Evolutionary conservation across 75 land plant species (phyloP).

Genomic region (Cunninghamia lanceolata): DNA sequence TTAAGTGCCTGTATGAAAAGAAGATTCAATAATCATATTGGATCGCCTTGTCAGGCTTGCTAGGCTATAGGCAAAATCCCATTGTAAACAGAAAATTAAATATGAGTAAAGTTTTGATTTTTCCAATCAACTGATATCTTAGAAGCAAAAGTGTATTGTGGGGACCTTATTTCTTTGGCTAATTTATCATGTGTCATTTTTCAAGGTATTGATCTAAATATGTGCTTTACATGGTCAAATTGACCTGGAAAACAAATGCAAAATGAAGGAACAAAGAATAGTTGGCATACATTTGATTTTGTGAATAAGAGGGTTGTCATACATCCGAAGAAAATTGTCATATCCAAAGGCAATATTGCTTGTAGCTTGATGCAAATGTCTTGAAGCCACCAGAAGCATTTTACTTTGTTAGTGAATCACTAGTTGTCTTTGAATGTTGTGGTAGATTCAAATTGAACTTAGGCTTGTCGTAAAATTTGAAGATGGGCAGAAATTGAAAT

Average conservation of each 20-base stretch:
- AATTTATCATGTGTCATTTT: background rate
- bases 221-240: background rate
- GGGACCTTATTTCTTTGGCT: background rate
- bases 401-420: background rate
- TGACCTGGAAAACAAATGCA: background rate
- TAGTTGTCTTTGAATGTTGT: background rate
- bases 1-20: background rate
- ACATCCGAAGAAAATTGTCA: background rate
- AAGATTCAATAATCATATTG: constrained; percentile 1
- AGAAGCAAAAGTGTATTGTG: background rate
- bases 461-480: background rate
- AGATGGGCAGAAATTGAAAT: background rate
- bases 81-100: background rate
- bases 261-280: background rate
- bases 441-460: background rate
- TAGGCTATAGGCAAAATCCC: background rate
- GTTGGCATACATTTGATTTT: background rate
- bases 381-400: background rate
- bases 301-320: background rate
- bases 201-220: background rate
- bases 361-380: background rate
- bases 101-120: background rate
- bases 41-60: background rate
- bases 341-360: background rate
- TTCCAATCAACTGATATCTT: background rate